Evolutionary conservation across 805 yeast genomes (phyloP), one percentile per base, ranked within the genome.

Genomic region (Zygoascus bituminiphila): DNA sequence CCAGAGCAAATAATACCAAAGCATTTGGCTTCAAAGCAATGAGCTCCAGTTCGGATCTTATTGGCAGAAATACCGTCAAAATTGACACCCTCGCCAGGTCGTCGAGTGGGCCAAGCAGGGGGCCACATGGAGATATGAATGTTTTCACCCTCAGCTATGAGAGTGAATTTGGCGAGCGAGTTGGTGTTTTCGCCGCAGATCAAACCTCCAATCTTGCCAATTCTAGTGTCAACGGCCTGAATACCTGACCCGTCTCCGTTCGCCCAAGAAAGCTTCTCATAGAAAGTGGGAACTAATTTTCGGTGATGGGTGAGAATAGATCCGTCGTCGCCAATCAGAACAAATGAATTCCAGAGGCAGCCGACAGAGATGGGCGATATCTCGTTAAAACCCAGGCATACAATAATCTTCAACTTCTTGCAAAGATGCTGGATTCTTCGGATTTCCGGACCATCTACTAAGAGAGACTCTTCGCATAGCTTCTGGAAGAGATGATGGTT

Each of bases 121-220:
- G 62, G 62, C 62, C 62, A 58, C 24, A 57, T 47, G 1, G 60
- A 48, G 39, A 57, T 47, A 48, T 58, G 62, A 26, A 56, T 45
- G 22, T 59, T 51, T 40, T 58, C 61, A 14, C 62, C 62, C 43
- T 59, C 58, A 21, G 57, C 51, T 25, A 59, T 49, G 10, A 59
- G 48, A 17, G 59, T 54, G 40, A 51, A 58, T 46, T 57, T 53
- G 14, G 62, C 62, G n/a, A 59, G 49, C 2, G 61, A 52, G 44
- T 55, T 59, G 9, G 62, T 57, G 39, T 57, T 56, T 39, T 57
- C 60, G 14, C 60, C 60, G 47, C 60, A 57, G 40, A 57, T 53
- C 31, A 57, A 43, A 10, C 56, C 52, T 20, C 60, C 60, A 25
- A 57, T 49, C 41, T 57, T 57, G 14, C 60, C 60, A 22, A 42